Evolutionary conservation across 179 eudicot species (phyloP).

Genomic region (Heliamphora pulchella): DNA sequence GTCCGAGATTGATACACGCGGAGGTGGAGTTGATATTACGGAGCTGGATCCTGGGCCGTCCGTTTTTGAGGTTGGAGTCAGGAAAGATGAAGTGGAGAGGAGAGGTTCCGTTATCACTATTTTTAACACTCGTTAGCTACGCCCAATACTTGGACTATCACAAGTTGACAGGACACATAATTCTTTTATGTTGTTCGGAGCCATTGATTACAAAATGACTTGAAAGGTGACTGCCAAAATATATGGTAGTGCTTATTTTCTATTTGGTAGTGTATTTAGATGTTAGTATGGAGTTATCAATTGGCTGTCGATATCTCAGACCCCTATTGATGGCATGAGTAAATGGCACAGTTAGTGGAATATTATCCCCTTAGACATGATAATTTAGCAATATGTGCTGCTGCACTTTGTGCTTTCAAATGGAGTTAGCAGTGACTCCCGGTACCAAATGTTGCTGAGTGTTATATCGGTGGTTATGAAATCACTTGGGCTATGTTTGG

Average conservation of each 20-base stretch:
- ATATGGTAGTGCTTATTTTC: no score
- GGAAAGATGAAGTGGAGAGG: no score
- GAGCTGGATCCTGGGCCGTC: no score
- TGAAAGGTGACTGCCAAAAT: background rate
- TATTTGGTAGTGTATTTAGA: no score
- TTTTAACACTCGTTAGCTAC: background rate
- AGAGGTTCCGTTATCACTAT: no score
- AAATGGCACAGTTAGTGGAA: no score
- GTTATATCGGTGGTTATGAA: background rate
- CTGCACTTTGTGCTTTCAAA: background rate
- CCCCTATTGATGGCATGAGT: background rate
- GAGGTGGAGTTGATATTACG: no score
- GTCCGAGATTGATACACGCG: no score
- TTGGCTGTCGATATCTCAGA: background rate
- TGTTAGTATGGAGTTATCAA: background rate
- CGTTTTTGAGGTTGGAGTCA: no score
- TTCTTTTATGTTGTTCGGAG: background rate
- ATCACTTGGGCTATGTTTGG: background rate
- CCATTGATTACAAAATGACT: background rate
- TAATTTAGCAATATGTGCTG: background rate
- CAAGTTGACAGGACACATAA: background rate
- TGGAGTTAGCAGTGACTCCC: background rate
- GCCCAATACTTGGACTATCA: background rate
- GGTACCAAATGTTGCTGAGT: background rate
- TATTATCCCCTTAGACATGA: background rate